Conservation (phyloP, 2,329 filamentous ascomycete genomes). For the Xylariaceae sp. region DNA sequence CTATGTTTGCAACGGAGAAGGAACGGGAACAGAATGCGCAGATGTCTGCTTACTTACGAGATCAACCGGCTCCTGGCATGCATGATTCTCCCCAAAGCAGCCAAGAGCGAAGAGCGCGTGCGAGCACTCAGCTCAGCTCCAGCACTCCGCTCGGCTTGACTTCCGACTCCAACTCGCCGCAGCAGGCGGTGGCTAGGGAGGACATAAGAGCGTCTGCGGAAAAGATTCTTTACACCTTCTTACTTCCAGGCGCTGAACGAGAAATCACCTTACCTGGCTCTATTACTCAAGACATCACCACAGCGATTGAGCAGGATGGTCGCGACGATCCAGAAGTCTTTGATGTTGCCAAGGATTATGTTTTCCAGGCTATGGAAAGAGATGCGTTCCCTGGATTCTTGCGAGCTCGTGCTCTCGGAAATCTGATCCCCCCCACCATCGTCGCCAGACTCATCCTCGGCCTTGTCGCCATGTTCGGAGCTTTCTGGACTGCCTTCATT, state of each 20-base stretch:
- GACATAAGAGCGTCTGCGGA: conserved; percentile 93
- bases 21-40: conserved; percentile 81
- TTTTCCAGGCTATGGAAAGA: conserved; percentile 98
- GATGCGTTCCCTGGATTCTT: conserved; percentile 98
- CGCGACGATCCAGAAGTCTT: conserved; percentile 97
- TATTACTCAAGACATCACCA: conserved; percentile 81
- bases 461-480: conserved; percentile 81
- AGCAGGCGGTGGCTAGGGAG: conserved; percentile 77
- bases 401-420: conserved; percentile 90
- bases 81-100: conserved; percentile 54
- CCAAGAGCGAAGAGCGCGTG: conserved; percentile 39
- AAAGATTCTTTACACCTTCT: conserved; percentile 97
- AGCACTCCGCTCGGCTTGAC: conserved; percentile 59
- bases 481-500: conserved; percentile 89
- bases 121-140: conserved; percentile 53
- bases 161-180: conserved; percentile 76
- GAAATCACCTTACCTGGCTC: conserved; percentile 90
- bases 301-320: conserved; percentile 82
- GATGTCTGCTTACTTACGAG: conserved; percentile 83
- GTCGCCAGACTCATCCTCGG: conserved; percentile 82
- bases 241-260: conserved; percentile 90
- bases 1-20: conserved; percentile 62
- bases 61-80: conserved; percentile 44
- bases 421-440: conserved; percentile 87
- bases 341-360: conserved; percentile 96